Base-by-base conservation (phyloP, 2,329 filamentous ascomycete species). In the Aspergillus sp. region DNA sequence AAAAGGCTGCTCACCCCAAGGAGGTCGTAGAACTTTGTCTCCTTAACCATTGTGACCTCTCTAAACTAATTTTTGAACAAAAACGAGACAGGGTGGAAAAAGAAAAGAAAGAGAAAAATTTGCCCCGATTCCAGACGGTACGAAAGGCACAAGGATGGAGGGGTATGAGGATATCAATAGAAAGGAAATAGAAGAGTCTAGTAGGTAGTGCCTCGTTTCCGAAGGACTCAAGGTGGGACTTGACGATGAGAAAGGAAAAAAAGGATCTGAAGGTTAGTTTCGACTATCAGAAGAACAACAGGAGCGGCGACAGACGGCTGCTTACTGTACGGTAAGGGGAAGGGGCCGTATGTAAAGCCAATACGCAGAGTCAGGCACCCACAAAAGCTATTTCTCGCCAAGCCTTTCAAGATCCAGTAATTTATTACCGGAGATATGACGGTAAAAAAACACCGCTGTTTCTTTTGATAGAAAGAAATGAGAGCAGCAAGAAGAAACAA, bases 1-100 rank as follows among this genome's bases (percentile, higher is more conserved):
- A 19, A 26, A 8, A 35, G 12, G 10, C 33, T 27, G 10, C 70
- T 50, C 65, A 75, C 72, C 63, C 72, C 72, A 33, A 75, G 57
- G 44, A 61, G 57, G 29, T 75, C 72, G 52, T 75, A 75, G 46
- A 66, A 69, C 55, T 72, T 71, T 38, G 70, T 72, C 50, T 76
- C 73, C 56, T 74, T 75, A 46, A 75, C 72, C 73, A 75, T 75
- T 52, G 54, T 73, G 63, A 55, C 39, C 31, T 46, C 42, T 42
- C 50, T 49, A 53, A 38, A 39, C 36, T 44, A 37, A 42, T 13
- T 33, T 40, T n/a, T 29, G 26, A 8, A 33, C n/a, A 29, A 31
- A 40, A 27, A 27, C n/a, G 37, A 40, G 37, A 44, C 38, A 41
- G 33, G 47, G 49, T 53, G 48, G 46, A 53, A 47, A 48, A 47